A percentile compares a stretch with the other conserved stretches of the same genome.
phyloP scores from a whole-genome alignment of 768 basidiomycete genomes.

The Amanita muscaria region DNA sequence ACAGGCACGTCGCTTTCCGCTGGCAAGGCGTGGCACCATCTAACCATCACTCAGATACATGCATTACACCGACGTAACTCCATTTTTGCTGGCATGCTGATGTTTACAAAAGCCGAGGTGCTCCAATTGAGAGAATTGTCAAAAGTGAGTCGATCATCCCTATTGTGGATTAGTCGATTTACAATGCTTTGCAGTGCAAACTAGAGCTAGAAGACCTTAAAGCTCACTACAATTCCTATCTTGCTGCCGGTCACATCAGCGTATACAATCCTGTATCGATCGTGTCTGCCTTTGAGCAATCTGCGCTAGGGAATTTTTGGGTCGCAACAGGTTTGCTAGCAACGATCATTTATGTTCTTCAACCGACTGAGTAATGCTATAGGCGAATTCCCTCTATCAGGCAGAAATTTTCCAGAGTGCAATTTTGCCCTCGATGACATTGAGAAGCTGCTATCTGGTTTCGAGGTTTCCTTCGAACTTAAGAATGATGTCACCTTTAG shows the following conservation, averaged over 20 bases:
- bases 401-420: constrained; percentile 7
- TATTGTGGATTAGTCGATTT: constrained; percentile 1
- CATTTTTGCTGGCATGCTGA: constrained; percentile 10
- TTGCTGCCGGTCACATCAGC: constrained; percentile 10
- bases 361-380: constrained; percentile 2
- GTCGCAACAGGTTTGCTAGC: constrained; percentile 11
- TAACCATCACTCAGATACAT: constrained; percentile 11
- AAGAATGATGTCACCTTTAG: constrained; percentile 7
- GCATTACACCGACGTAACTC: constrained; percentile 9
- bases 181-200: constrained; percentile 4
- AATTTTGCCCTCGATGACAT: constrained; percentile 8
- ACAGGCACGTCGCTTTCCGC: constrained; percentile 9
- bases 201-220: constrained; percentile 10
- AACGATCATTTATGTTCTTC: not conserved
- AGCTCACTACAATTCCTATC: constrained; percentile 10
- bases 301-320: constrained; percentile 8
- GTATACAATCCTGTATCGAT: constrained; percentile 11
- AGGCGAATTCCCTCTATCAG: constrained; percentile 11
- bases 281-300: constrained; percentile 9
- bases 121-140: constrained; percentile 4
- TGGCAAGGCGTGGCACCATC: constrained; percentile 6
- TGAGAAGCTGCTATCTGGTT: constrained; percentile 8
- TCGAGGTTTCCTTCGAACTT: constrained; percentile 9
- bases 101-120: constrained; percentile 11
- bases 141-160: constrained; percentile 7